Conservation (phyloP, 164 flowering plant species). For the Vitis rupestris region DNA sequence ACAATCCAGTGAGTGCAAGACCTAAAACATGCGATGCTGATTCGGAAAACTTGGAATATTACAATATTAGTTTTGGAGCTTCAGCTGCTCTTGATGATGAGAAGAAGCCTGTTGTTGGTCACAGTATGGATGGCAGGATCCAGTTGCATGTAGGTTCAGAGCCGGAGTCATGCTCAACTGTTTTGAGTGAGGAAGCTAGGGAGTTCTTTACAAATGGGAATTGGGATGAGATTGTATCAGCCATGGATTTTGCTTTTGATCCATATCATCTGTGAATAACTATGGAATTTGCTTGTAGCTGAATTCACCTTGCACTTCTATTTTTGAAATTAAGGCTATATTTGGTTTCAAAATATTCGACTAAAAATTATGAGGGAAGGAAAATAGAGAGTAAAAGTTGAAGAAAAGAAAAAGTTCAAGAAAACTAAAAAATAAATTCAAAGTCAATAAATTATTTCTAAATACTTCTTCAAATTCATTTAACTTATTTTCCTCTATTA, state of each 20-base stretch:
- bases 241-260: conserved; percentile 33
- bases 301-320: too few relatives aligned
- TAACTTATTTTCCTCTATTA: too few relatives aligned
- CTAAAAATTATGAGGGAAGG: too few relatives aligned
- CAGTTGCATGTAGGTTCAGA: conserved; percentile 2
- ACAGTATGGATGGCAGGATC: conserved; percentile 12
- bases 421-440: too few relatives aligned
- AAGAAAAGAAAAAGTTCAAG: too few relatives aligned
- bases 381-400: too few relatives aligned
- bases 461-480: too few relatives aligned
- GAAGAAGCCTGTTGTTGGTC: conserved; percentile 15
- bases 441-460: too few relatives aligned
- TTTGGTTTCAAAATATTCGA: too few relatives aligned
- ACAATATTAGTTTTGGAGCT: conserved; percentile 26
- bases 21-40: conserved; percentile 39
- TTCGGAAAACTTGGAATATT: conserved; percentile 20
- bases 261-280: conserved; percentile 3
- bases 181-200: background rate
- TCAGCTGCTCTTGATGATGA: conserved; percentile 10
- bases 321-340: too few relatives aligned
- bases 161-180: conserved; percentile 15
- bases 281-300: too few relatives aligned
- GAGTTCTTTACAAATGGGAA: conserved; percentile 21
- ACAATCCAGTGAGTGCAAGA: conserved; percentile 9
- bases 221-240: conserved; percentile 61